Conservation (phyloP, 2,329 filamentous ascomycete species). For the Aspergillus ochraceoroseus region DNA sequence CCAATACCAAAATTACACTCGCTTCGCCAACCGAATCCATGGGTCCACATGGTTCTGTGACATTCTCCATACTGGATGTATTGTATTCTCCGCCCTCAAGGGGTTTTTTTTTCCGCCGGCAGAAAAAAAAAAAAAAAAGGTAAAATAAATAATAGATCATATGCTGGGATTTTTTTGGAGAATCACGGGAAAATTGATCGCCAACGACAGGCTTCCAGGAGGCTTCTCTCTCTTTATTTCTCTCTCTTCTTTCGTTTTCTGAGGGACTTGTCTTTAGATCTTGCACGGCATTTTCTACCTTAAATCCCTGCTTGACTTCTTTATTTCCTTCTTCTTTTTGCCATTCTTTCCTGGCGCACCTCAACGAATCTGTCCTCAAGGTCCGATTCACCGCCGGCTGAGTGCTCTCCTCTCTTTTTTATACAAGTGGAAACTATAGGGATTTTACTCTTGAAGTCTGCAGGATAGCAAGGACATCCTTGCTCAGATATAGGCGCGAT, state of each 20-base stretch:
- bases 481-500: constrained; percentile 48
- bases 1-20: too few species aligned
- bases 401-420: not conserved
- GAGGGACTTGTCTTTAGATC: constrained; percentile 1
- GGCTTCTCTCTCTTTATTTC: not conserved
- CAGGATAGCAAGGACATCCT: not conserved
- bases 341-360: constrained; percentile 1
- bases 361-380: constrained; percentile 5
- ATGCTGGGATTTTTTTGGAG: too few species aligned
- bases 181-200: not conserved
- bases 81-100: constrained; percentile 11
- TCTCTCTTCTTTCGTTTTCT: not conserved
- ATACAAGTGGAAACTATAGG: not conserved
- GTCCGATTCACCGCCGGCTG: constrained; percentile 3
- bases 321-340: constrained; percentile 6
- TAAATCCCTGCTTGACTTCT: constrained; percentile 1
- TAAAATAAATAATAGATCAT: constrained; percentile 2
- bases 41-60: constrained; percentile 7
- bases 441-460: not conserved
- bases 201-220: not conserved
- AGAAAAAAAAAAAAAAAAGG: constrained; percentile 23
- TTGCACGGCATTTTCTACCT: too few species aligned
- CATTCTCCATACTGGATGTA: constrained; percentile 10
- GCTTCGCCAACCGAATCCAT: too few species aligned
- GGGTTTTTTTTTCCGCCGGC: constrained; percentile 22